Evolutionary conservation across 257 asterid species (phyloP).

Genomic region (Ehretia macrophylla): DNA sequence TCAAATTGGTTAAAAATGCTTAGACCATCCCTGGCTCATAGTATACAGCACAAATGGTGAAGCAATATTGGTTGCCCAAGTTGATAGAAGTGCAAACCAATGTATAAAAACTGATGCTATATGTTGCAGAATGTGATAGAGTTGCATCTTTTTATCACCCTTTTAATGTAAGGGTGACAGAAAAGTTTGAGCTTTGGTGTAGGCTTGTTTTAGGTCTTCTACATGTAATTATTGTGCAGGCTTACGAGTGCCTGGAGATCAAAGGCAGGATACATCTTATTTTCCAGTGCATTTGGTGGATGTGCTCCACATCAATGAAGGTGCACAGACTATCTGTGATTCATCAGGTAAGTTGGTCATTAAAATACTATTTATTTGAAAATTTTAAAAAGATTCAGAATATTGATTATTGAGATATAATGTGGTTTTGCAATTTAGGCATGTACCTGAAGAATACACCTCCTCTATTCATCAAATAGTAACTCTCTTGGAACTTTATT

Average conservation of each 20-base stretch:
- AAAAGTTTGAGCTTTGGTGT: too few species aligned
- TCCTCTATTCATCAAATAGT: constrained; percentile 58
- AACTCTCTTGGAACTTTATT: constrained; percentile 58
- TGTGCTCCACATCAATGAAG: constrained; percentile 48
- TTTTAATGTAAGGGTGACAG: too few species aligned
- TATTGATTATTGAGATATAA: too few species aligned
- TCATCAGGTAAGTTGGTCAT: constrained; percentile 53
- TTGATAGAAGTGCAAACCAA: too few species aligned
- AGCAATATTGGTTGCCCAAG: too few species aligned
- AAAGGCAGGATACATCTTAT: constrained; percentile 69
- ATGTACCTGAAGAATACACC: constrained; percentile 85
- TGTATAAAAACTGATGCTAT: too few species aligned
- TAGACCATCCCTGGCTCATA: too few species aligned
- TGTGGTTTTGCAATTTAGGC: constrained; percentile 44
- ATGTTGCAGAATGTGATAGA: too few species aligned
- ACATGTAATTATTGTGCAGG: constrained; percentile 33
- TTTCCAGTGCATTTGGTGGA: constrained; percentile 90
- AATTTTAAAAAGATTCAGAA: not conserved
- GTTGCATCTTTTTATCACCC: too few species aligned
- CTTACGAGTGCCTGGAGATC: constrained; percentile 75
- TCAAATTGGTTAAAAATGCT: too few species aligned
- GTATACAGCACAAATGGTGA: too few species aligned
- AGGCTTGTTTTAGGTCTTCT: too few species aligned
- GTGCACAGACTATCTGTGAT: constrained; percentile 56
- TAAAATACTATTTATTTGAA: not conserved